Conservation (phyloP, 148 eudicot genomes). For the Rhododendron molle region DNA sequence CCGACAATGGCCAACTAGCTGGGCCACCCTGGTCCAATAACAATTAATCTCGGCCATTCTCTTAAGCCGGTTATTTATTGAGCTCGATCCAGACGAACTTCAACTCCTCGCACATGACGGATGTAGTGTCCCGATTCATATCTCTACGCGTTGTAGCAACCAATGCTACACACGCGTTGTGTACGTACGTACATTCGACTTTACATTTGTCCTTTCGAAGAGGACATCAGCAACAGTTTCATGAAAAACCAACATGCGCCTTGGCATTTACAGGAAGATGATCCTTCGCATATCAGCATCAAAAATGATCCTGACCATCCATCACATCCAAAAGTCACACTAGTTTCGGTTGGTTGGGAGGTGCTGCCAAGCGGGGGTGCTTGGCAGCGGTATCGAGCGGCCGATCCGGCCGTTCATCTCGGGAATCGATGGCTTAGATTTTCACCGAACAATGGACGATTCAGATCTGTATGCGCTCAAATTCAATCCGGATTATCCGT, state of each 20-base stretch:
- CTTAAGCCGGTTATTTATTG: background rate
- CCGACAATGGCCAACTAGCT: background rate
- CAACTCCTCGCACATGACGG: too few relatives aligned
- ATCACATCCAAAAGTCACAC: background rate
- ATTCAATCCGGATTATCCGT: too few relatives aligned
- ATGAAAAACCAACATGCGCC: background rate
- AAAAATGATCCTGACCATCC: background rate
- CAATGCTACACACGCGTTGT: background rate
- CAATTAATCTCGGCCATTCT: background rate
- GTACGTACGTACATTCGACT: background rate
- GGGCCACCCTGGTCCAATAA: background rate
- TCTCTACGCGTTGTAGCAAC: background rate
- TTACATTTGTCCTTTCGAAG: too few relatives aligned
- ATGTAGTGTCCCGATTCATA: background rate
- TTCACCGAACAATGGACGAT: too few relatives aligned
- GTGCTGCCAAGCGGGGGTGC: too few relatives aligned
- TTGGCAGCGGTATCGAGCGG: too few relatives aligned
- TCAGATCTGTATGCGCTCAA: too few relatives aligned
- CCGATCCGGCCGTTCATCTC: too few relatives aligned
- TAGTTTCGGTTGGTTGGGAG: background rate
- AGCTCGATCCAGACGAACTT: background rate
- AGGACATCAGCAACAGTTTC: background rate
- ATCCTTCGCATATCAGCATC: background rate
- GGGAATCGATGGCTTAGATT: too few relatives aligned
- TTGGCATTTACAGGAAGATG: too few relatives aligned